Base-by-base conservation (phyloP, 768 basidiomycete genomes). In the Mycena alexandri region DNA sequence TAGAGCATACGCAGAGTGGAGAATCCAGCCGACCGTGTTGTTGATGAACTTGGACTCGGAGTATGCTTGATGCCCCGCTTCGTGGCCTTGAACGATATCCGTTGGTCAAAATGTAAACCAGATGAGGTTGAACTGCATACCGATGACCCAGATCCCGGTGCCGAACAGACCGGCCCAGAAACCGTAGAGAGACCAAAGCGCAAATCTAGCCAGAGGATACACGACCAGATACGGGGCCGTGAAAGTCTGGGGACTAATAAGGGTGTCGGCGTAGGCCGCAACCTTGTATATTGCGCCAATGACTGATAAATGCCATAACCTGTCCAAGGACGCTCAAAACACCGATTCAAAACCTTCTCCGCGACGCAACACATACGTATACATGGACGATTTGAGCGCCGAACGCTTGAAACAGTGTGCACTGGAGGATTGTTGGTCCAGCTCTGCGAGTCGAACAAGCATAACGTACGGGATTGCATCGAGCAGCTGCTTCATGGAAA, bases 61-160 rank as follows among this genome's bases (percentile, higher is more conserved):
- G 84, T 94, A 99, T 58, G 58, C 63, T 78, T 97, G 95, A 79
- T 99, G 97, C 34, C 97, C 97, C 73, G 94, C 96, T 80, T 98
- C 96, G 75, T 97, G 95, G 96, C 92, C 97, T 65, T 17, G 2
- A 38, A 14, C 38, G 38, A 22, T 51, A 22, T 24, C 5, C 21
- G 4, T 48, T 50, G 5, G 53, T 44, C n/a, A 33, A 11, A 16
- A 46, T 19, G 5, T 11, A n/a, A 21, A 24, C 10, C 21, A 3
- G 36, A 38, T 5, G 11, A 24, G 12, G 5, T 29, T n/a, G 9
- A 16, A 17, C 14, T 29, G 41, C 51, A 14, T 21, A 56, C 65
- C 67, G 3, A 68, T 68, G 17, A 69, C 70, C 66, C 97, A 98
- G 57, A 98, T 83, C 66, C 97, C 97, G 16, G 96, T 98, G 8